These are phyloP conservation scores for Cyclostephanos invisitatus DNA, from an alignment of 108 stramenopile species.

Conservation along the genomic window DNA sequence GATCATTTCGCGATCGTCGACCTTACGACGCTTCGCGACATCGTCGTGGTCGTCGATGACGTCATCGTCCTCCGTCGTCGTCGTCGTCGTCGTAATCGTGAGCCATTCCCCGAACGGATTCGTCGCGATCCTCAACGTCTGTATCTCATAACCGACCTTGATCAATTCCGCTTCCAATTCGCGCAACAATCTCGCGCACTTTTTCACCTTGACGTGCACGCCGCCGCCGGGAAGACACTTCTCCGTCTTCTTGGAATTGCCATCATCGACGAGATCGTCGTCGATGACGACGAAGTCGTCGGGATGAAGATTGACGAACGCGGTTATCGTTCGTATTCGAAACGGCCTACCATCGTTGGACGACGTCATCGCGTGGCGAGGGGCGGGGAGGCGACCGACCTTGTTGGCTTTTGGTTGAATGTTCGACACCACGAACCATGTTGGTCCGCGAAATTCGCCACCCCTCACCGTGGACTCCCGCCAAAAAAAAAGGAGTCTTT, in stretches of 20 bases:
- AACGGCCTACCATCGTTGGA: constrained; percentile 26
- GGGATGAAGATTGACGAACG: constrained; percentile 43
- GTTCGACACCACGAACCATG: no score
- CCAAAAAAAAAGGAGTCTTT: no score
- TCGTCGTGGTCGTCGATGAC: background rate
- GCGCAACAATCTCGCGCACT: constrained; percentile 28
- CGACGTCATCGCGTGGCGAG: background rate
- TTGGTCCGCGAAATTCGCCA: no score
- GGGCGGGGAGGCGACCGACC: no score
- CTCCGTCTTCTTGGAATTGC: background rate
- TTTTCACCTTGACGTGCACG: constrained; percentile 21
- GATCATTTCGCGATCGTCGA: background rate
- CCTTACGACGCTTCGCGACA: background rate
- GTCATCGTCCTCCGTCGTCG: background rate
- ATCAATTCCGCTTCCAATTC: constrained; percentile 29
- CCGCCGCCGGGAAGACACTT: background rate
- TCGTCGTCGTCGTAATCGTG: constrained; percentile 2
- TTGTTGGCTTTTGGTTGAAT: no score
- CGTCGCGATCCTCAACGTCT: constrained; percentile 82
- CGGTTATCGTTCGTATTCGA: constrained; percentile 56
- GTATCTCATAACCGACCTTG: constrained; percentile 66
- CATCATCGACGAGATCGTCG: constrained; percentile 8
- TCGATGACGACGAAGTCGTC: constrained; percentile 38
- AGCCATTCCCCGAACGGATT: constrained; percentile 89
- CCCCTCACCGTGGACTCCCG: no score